phyloP scores from a whole-genome alignment of 306 rosid genomes.

The Mimosa bimucronata region DNA sequence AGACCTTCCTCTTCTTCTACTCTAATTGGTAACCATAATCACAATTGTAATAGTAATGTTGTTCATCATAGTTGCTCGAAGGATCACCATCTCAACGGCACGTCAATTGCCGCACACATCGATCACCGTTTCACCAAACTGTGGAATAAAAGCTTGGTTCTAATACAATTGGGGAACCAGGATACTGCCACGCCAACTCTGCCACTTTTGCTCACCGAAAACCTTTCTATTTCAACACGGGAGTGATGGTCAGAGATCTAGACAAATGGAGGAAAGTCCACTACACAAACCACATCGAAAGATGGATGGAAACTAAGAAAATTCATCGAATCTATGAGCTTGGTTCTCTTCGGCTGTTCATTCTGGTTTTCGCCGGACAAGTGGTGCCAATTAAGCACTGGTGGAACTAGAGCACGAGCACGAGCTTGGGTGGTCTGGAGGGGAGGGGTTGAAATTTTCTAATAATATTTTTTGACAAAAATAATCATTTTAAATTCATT shows the following conservation, averaged over 20 bases:
- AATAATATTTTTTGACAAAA: too few species aligned
- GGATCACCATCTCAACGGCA: too few species aligned
- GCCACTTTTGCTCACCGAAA: conserved; percentile 47
- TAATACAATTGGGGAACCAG: conserved; percentile 71
- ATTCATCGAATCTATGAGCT: conserved; percentile 71
- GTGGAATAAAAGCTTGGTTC: conserved; percentile 60
- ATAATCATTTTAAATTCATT: too few species aligned
- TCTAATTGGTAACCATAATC: too few species aligned
- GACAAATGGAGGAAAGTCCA: conserved; percentile 57
- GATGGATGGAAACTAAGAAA: conserved; percentile 82
- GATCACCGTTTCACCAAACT: too few species aligned
- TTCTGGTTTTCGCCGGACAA: conserved; percentile 72
- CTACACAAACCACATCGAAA: conserved; percentile 60
- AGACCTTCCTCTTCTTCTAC: too few species aligned
- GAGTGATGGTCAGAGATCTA: conserved; percentile 89
- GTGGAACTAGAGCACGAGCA: conserved; percentile 91
- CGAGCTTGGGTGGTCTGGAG: too few species aligned
- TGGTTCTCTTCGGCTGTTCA: conserved; percentile 75
- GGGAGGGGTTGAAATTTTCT: too few species aligned
- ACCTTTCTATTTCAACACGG: conserved; percentile 77
- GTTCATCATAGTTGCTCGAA: too few species aligned
- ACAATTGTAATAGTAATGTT: too few species aligned
- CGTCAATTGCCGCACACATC: too few species aligned
- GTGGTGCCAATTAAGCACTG: conserved; percentile 81
- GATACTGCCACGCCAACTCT: conserved; percentile 74